Evolutionary conservation across 345 rosid genomes (phyloP).

Genomic region (Populus alba): DNA sequence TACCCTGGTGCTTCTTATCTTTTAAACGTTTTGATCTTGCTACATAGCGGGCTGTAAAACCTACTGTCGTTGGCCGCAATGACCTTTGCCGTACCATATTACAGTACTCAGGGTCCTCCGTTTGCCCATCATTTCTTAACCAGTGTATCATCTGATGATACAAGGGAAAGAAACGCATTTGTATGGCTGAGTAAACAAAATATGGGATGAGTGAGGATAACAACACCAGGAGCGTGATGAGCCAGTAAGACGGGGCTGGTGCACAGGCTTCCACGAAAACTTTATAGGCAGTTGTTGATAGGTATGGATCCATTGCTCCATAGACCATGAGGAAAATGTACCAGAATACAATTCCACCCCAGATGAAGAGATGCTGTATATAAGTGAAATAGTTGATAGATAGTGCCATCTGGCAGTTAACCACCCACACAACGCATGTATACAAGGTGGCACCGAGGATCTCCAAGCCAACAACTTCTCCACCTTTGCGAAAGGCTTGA

Average conservation of each 20-base stretch:
- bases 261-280: slow-evolving; percentile 83
- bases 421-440: slow-evolving; percentile 86
- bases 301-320: slow-evolving; percentile 68
- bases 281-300: slow-evolving; percentile 78
- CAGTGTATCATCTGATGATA: slow-evolving; percentile 95
- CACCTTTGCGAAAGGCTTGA: slow-evolving; percentile 73
- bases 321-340: slow-evolving; percentile 82
- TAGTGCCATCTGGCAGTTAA: slow-evolving; percentile 88
- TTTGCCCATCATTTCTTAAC: slow-evolving; percentile 68
- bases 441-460: slow-evolving; percentile 85
- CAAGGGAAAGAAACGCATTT: slow-evolving; percentile 77
- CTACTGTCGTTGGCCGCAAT: slow-evolving; percentile 65
- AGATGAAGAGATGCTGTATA: slow-evolving; percentile 80
- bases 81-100: slow-evolving; percentile 81
- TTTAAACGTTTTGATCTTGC: slow-evolving; percentile 28
- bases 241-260: slow-evolving; percentile 76
- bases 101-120: slow-evolving; percentile 82
- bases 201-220: slow-evolving; percentile 62
- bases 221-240: slow-evolving; percentile 55
- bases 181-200: slow-evolving; percentile 61
- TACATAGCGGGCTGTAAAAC: slow-evolving; percentile 69
- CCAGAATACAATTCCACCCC: slow-evolving; percentile 83
- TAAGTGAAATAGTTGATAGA: slow-evolving; percentile 85
- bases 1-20: slow-evolving; percentile 11
- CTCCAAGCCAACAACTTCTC: slow-evolving; percentile 76